A percentile compares a stretch with the other conserved stretches of the same genome.
These are phyloP conservation scores for Pyrus communis DNA, from an alignment of 306 rosid genomes.

Conservation along the genomic window DNA sequence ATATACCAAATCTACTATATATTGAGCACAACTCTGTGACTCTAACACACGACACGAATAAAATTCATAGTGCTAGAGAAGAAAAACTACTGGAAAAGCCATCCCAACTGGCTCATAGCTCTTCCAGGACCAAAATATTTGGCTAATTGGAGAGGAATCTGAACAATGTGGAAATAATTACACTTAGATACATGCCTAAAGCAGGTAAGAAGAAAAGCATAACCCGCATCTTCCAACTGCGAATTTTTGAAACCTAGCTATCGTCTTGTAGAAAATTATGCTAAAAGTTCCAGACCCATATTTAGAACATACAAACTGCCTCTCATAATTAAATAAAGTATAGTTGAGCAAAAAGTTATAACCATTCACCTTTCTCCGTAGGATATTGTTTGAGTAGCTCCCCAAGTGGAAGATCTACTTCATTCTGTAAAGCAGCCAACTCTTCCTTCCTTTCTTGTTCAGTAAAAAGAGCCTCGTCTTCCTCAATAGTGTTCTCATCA, in stretches of 20 bases:
- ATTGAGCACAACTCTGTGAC: not conserved
- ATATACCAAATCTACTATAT: not conserved
- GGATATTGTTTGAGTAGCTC: constrained; percentile 77
- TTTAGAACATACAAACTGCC: not conserved
- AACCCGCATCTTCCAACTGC: not conserved
- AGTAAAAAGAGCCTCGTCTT: constrained; percentile 83
- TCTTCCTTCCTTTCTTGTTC: constrained; percentile 80
- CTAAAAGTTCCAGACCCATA: not conserved
- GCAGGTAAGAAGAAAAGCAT: not conserved
- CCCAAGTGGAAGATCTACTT: constrained; percentile 88
- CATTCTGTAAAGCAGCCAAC: constrained; percentile 73
- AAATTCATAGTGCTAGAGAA: not conserved
- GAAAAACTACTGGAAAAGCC: not conserved
- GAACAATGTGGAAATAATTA: not conserved
- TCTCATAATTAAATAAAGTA: not conserved
- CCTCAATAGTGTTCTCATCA: constrained; percentile 80
- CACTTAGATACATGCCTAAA: not conserved
- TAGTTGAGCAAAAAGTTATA: not conserved
- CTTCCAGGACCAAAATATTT: not conserved
- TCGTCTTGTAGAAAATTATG: not conserved
- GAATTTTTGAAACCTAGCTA: not conserved
- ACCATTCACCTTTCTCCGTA: constrained; percentile 35
- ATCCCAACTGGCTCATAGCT: not conserved
- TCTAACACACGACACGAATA: not conserved
- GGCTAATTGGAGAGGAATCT: not conserved